Base-by-base conservation (phyloP, 2,329 filamentous ascomycete genomes). In the Xylariaceae sp. region DNA sequence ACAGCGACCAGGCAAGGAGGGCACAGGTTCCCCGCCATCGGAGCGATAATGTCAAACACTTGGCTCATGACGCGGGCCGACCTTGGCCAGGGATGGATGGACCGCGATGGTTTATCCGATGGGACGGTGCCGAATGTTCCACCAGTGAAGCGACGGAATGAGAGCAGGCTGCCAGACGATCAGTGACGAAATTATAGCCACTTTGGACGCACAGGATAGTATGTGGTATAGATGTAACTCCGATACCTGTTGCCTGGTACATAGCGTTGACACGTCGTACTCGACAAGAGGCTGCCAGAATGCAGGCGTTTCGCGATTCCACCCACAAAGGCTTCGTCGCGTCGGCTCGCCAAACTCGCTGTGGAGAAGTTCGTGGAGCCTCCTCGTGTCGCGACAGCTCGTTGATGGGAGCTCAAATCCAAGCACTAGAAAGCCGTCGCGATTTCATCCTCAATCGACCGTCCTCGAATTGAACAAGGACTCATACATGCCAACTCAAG, bases 121-220 rank as follows among this genome's bases (percentile, higher is more conserved):
- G 31, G 19, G n/a, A 19, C 36, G 19, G 34, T 48, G 54, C 53
- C 59, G 56, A 59, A 57, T 63, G 55, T 63, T 58, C 64, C 64
- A 62, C 63, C 55, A 66, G 57, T 64, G 44, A 60, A 32, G 30
- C 30, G 30, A 13, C 30, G 30, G 13, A 4, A 32, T 9, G 22
- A 26, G 22, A 26, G 22, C 22, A 6, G 22, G 11, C 6, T 26
- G 22, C 22, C 22, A 26, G 11, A 11, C 6, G 22, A 26, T n/a
- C n/a, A n/a, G n/a, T 11, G 22, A 26, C 11, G 22, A 6, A 6
- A 26, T 26, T 26, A 11, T 11, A 26, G 11, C 22, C 6, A 11
- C 22, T 26, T 11, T 26, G 8, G 29, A 30, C 15, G 9, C 24
- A 17, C 17, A n/a, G n/a, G n/a, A n/a, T n/a, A n/a, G n/a, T n/a